Evolutionary conservation across 2,329 filamentous ascomycete species (phyloP).

Genomic region (Trichoderma sp.): DNA sequence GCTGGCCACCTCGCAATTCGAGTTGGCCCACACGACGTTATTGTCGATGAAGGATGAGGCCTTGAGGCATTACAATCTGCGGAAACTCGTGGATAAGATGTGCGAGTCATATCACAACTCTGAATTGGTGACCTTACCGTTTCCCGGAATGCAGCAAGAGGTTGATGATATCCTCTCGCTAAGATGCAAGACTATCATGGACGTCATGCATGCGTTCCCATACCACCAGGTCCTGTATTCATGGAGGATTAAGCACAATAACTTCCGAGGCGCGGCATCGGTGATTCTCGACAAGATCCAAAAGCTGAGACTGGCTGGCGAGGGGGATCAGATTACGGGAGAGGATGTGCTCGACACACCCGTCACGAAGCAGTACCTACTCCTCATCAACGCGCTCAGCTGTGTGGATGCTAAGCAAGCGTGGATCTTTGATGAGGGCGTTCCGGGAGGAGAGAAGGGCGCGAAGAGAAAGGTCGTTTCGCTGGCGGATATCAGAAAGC

Average conservation of each 20-base stretch:
- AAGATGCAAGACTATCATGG: slow-evolving; percentile 65
- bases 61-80: slow-evolving; percentile 69
- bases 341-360: slow-evolving; percentile 60
- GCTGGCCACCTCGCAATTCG: slow-evolving; percentile 73
- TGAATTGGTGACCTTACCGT: slow-evolving; percentile 71
- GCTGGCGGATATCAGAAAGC: slow-evolving; percentile 77
- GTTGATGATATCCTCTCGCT: slow-evolving; percentile 76
- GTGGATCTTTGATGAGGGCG: slow-evolving; percentile 62
- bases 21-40: slow-evolving; percentile 77
- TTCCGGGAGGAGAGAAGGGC: slow-evolving; percentile 21
- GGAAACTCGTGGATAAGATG: slow-evolving; percentile 66
- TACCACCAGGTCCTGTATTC: slow-evolving; percentile 90
- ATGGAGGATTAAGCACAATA: slow-evolving; percentile 77
- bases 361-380: slow-evolving; percentile 74
- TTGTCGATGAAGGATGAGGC: slow-evolving; percentile 67
- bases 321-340: slow-evolving; percentile 53
- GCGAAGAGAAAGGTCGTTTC: slow-evolving; percentile 75
- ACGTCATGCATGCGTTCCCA: slow-evolving; percentile 66
- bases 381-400: slow-evolving; percentile 87
- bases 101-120: slow-evolving; percentile 63
- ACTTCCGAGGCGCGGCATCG: slow-evolving; percentile 77
- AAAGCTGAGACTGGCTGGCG: slow-evolving; percentile 56
- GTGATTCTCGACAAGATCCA: slow-evolving; percentile 62
- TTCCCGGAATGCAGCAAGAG: slow-evolving; percentile 70
- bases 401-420: slow-evolving; percentile 77